phyloP scores from a whole-genome alignment of 306 rosid genomes.

The Oxytropis ochrocephala region DNA sequence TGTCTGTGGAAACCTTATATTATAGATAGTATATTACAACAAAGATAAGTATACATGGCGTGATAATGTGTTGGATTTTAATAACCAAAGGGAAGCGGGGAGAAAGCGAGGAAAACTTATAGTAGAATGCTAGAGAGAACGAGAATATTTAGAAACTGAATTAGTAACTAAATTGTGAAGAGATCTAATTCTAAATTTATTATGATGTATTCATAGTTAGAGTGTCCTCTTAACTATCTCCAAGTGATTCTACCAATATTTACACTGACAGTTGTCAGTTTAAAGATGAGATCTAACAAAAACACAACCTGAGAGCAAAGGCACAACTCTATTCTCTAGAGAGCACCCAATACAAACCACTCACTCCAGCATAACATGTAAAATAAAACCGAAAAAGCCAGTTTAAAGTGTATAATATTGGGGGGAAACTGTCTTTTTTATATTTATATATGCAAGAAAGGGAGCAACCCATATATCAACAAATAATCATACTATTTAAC shows the following conservation, averaged over 20 bases:
- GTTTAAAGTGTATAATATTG: not conserved
- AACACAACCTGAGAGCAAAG: not conserved
- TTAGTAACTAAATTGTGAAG: not conserved
- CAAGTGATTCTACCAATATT: not conserved
- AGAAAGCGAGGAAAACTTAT: not conserved
- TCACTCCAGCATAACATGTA: not conserved
- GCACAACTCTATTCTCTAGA: not conserved
- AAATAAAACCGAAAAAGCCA: not conserved
- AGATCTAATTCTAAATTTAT: not conserved
- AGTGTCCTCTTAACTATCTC: not conserved
- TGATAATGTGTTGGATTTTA: not conserved
- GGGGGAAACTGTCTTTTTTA: not conserved
- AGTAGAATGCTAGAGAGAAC: not conserved
- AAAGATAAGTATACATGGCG: not conserved
- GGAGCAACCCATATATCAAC: not conserved
- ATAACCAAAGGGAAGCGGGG: not conserved
- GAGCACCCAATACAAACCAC: not conserved
- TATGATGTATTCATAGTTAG: not conserved
- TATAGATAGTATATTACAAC: too few relatives aligned
- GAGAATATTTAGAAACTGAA: not conserved
- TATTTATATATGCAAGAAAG: not conserved
- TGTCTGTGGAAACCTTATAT: too few relatives aligned
- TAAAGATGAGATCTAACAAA: constrained; percentile 7
- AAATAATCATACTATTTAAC: not conserved
- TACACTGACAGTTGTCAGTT: not conserved